phyloP scores from a whole-genome alignment of 768 basidiomycete species.

The Pleurotus sapidus region DNA sequence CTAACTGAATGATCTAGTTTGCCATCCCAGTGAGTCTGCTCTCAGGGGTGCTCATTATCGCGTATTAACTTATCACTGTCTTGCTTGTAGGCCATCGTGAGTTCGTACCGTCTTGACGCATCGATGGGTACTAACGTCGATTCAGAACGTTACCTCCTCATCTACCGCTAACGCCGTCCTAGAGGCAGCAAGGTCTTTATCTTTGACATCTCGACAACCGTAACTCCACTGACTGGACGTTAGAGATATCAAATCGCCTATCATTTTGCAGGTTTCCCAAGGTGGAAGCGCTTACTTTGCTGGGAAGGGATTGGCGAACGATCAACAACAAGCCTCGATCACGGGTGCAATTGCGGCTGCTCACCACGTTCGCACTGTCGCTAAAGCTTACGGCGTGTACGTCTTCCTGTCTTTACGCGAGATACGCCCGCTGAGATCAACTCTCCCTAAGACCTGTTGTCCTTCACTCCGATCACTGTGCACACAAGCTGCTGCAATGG shows the following conservation, averaged over 20 bases:
- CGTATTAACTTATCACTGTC: no score
- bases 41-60: not conserved
- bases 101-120: constrained; percentile 25
- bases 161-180: constrained; percentile 93
- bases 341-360: constrained; percentile 92
- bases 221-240: constrained; percentile 4
- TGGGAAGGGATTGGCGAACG: constrained; percentile 94
- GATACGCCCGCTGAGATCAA: not conserved
- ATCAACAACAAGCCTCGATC: constrained; percentile 93
- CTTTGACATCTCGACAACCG: constrained; percentile 1
- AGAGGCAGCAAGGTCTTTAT: constrained; percentile 82
- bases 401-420: constrained; percentile 25
- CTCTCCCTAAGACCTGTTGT: constrained; percentile 74
- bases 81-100: constrained; percentile 64
- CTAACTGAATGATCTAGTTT: constrained; percentile 44
- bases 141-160: constrained; percentile 93
- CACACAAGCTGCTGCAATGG: constrained; percentile 97
- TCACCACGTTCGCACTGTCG: constrained; percentile 83
- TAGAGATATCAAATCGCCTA: constrained; percentile 94
- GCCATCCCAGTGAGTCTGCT: constrained; percentile 73
- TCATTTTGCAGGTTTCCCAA: constrained; percentile 97
- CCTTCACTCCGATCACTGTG: constrained; percentile 98
- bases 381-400: constrained; percentile 90
- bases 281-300: constrained; percentile 96
- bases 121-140: constrained; percentile 9